Evolutionary conservation across 352 stramenopile species (phyloP).

Genomic region (Globisporangium parvum): DNA sequence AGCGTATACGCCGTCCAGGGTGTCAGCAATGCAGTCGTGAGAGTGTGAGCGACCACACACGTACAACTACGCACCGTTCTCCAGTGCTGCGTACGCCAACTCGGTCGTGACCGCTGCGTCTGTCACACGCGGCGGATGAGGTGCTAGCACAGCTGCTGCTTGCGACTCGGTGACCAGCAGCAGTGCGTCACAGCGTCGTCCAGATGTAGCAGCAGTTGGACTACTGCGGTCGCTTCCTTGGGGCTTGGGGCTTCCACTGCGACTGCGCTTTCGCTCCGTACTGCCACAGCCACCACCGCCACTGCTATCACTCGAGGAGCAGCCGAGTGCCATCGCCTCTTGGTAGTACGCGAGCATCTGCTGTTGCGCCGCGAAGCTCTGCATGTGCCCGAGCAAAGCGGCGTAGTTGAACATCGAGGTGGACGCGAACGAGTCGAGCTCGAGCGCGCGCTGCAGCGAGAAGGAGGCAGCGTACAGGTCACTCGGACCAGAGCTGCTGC

Average conservation of each 20-base stretch:
- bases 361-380: constrained; percentile 37
- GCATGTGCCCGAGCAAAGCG: constrained; percentile 45
- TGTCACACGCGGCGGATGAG: constrained; percentile 11
- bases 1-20: no score
- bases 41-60: neutral
- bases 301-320: neutral
- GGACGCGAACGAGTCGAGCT: constrained; percentile 43
- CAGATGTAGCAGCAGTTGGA: no score
- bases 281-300: neutral
- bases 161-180: constrained; percentile 11
- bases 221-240: neutral
- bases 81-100: constrained; percentile 34
- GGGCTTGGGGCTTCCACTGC: neutral
- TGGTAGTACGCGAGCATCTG: constrained; percentile 53
- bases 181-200: neutral
- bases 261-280: constrained; percentile 15
- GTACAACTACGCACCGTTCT: constrained; percentile 25
- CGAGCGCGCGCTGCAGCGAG: constrained; percentile 47
- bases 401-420: constrained; percentile 66
- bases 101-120: constrained; percentile 19
- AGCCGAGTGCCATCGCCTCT: neutral
- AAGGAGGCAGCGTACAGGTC: constrained; percentile 37
- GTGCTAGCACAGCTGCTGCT: constrained; percentile 17
- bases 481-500: constrained; percentile 9
- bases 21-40: no score